Evolutionary conservation across 306 rosid species (phyloP).

Genomic region (Vigna unguiculata): DNA sequence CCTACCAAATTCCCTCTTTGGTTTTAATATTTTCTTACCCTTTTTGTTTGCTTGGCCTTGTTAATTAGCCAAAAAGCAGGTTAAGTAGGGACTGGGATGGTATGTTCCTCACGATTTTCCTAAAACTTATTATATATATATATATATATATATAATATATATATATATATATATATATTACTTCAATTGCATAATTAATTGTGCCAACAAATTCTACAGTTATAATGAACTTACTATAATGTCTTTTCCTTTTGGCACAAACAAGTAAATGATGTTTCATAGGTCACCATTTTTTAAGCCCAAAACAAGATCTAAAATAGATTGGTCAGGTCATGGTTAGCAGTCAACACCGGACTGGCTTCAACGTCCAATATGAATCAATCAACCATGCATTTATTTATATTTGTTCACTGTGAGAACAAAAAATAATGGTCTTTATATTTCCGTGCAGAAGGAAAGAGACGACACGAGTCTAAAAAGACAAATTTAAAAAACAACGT

Average conservation of each 20-base stretch:
- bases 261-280: conserved; percentile 29
- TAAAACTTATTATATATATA: not conserved
- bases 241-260: conserved; percentile 5
- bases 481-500: not conserved
- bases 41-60: conserved; percentile 35
- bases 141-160: not conserved
- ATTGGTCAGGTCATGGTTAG: conserved; percentile 47
- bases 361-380: conserved; percentile 28
- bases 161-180: not conserved
- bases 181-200: not conserved
- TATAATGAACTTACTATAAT: conserved; percentile 11
- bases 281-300: conserved; percentile 7
- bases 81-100: not conserved
- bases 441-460: conserved; percentile 9
- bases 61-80: conserved; percentile 4
- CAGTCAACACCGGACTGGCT: conserved; percentile 35
- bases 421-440: not conserved
- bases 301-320: conserved; percentile 19
- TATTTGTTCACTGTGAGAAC: not conserved
- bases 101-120: not conserved
- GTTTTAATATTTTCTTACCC: not conserved
- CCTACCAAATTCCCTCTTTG: conserved; percentile 16
- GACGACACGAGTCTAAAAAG: conserved; percentile 5
- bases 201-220: not conserved
- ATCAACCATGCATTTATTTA: not conserved